phyloP scores from a whole-genome alignment of 2,329 filamentous ascomycete species.

The Amylocarpus encephaloides region DNA sequence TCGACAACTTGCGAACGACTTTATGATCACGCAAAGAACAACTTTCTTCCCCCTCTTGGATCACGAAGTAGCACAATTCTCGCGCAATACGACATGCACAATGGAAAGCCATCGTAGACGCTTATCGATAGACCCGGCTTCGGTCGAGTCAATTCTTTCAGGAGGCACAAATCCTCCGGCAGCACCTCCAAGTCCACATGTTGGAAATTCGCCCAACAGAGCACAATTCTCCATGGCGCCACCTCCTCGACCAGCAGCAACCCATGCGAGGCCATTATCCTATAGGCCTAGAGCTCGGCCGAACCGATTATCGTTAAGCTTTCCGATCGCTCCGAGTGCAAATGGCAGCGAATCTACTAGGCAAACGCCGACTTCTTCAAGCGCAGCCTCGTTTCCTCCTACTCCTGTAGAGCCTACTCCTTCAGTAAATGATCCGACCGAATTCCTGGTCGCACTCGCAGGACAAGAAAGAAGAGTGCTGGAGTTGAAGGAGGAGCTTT shows the following conservation, averaged over 20 bases:
- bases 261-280: slow-evolving; percentile 24
- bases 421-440: slow-evolving; percentile 27
- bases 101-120: slow-evolving; percentile 26
- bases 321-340: slow-evolving; percentile 27
- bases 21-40: slow-evolving; percentile 23
- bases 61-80: slow-evolving; percentile 16
- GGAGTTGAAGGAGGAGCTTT: slow-evolving; percentile 85
- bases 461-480: slow-evolving; percentile 86
- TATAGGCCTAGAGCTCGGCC: slow-evolving; percentile 23
- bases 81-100: slow-evolving; percentile 23
- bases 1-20: slow-evolving; percentile 11
- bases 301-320: slow-evolving; percentile 30
- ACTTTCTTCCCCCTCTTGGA: slow-evolving; percentile 17
- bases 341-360: slow-evolving; percentile 21
- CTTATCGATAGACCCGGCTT: slow-evolving; percentile 26
- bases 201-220: slow-evolving; percentile 24
- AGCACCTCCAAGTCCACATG: slow-evolving; percentile 23
- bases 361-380: slow-evolving; percentile 29
- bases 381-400: slow-evolving; percentile 21
- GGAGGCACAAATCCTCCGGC: slow-evolving; percentile 19
- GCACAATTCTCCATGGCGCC: slow-evolving; percentile 22
- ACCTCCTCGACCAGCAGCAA: slow-evolving; percentile 16
- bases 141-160: slow-evolving; percentile 29
- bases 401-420: slow-evolving; percentile 22
- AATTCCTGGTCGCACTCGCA: slow-evolving; percentile 81